These are phyloP conservation scores for Beauveria pseudobassiana DNA, from an alignment of 2,329 filamentous ascomycete genomes.

Conservation along the genomic window DNA sequence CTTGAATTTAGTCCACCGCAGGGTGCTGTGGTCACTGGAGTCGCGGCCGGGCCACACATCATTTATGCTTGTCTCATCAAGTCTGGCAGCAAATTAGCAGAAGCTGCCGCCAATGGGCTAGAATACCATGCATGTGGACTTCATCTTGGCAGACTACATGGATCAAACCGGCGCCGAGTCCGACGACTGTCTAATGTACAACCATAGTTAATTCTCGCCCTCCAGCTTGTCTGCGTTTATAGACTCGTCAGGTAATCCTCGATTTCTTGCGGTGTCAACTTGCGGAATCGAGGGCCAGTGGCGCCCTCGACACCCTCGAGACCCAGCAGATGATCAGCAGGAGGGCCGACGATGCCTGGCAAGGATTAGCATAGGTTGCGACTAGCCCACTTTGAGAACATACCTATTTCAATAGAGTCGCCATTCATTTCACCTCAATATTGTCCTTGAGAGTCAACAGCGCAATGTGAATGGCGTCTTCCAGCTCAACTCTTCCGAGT, in stretches of 20 bases:
- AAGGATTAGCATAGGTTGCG: slow-evolving; percentile 18
- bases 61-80: neutral
- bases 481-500: slow-evolving; percentile 92
- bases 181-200: slow-evolving; percentile 40
- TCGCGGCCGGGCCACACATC: slow-evolving; percentile 36
- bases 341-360: slow-evolving; percentile 85
- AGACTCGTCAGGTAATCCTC: slow-evolving; percentile 99
- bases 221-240: slow-evolving; percentile 40
- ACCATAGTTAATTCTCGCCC: slow-evolving; percentile 15
- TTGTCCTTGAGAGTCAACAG: slow-evolving; percentile 97
- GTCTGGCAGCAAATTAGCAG: neutral
- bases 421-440: slow-evolving; percentile 98
- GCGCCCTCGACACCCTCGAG: slow-evolving; percentile 84
- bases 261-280: slow-evolving; percentile 94
- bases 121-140: slow-evolving; percentile 14
- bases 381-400: neutral
- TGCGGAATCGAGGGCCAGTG: slow-evolving; percentile 80
- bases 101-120: slow-evolving; percentile 12
- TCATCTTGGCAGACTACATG: slow-evolving; percentile 14
- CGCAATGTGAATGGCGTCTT: slow-evolving; percentile 97
- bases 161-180: slow-evolving; percentile 27
- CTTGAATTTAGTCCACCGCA: slow-evolving; percentile 21
- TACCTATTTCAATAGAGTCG: slow-evolving; percentile 96
- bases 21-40: slow-evolving; percentile 27
- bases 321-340: slow-evolving; percentile 86